These are phyloP conservation scores for Phytophthora foliorum DNA, from an alignment of 352 stramenopile species.

Conservation along the genomic window DNA sequence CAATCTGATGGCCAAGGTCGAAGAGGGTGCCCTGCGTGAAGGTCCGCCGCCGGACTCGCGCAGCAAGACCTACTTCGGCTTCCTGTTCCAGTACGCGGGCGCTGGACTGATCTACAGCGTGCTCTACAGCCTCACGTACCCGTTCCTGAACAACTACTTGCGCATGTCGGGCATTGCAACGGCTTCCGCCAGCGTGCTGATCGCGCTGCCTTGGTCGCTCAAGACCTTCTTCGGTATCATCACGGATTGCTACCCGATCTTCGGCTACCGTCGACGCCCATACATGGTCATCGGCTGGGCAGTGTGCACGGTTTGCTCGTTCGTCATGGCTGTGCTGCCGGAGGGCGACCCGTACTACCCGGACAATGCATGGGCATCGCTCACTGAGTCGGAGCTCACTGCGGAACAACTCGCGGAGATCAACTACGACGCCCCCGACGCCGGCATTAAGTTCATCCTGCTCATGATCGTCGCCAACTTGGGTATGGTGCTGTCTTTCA, in stretches of 20 bases:
- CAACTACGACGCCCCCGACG: conserved; percentile 53
- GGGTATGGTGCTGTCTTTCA: conserved; percentile 63
- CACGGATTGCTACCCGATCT: conserved; percentile 88
- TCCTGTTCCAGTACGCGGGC: conserved; percentile 61
- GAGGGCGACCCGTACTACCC: conserved; percentile 66
- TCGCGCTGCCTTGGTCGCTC: conserved; percentile 80
- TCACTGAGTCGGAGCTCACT: conserved; percentile 42
- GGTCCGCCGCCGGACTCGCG: conserved; percentile 42
- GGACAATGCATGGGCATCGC: conserved; percentile 44
- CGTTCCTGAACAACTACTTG: conserved; percentile 64
- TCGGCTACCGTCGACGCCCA: conserved; percentile 79
- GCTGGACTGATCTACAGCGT: conserved; percentile 60
- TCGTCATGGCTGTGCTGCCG: conserved; percentile 47
- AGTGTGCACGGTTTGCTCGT: conserved; percentile 43
- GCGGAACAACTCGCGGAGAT: conserved; percentile 52
- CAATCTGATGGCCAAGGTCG: conserved; percentile 38
- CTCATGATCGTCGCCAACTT: conserved; percentile 70
- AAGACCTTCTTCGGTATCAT: conserved; percentile 90
- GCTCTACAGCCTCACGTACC: conserved; percentile 57
- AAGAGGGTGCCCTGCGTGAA: conserved; percentile 56
- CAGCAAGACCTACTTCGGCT: conserved; percentile 50
- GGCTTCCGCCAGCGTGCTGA: conserved; percentile 52
- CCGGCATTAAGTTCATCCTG: conserved; percentile 59
- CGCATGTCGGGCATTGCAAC: conserved; percentile 54
- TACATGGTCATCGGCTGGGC: conserved; percentile 87